phyloP scores from a whole-genome alignment of 2,329 filamentous ascomycete genomes.

The Fusarium sp. region DNA sequence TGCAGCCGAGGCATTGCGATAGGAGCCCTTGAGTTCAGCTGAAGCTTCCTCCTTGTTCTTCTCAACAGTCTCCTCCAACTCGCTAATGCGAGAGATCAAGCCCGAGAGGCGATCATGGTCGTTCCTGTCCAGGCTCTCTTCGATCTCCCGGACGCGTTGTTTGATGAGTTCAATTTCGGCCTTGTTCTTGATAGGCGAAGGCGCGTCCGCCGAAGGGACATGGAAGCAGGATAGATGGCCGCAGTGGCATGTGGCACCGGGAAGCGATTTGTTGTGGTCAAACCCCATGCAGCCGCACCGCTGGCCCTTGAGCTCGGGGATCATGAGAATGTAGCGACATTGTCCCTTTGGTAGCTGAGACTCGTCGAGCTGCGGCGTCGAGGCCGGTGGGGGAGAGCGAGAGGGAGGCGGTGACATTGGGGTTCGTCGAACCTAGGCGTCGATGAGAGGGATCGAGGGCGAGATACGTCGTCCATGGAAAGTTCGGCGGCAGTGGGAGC shows the following conservation, averaged over 20 bases:
- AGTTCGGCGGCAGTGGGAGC: constrained; percentile 33
- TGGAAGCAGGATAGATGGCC: constrained; percentile 72
- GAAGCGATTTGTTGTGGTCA: constrained; percentile 63
- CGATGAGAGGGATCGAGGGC: constrained; percentile 34
- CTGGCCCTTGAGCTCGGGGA: constrained; percentile 67
- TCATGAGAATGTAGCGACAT: constrained; percentile 69
- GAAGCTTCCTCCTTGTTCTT: constrained; percentile 63
- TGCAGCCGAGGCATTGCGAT: constrained; percentile 64
- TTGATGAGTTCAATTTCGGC: constrained; percentile 48
- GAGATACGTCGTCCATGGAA: constrained; percentile 45
- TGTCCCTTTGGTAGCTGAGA: constrained; percentile 65
- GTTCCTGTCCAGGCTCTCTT: constrained; percentile 51
- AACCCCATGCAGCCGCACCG: constrained; percentile 71
- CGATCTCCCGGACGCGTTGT: constrained; percentile 40
- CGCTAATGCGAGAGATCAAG: constrained; percentile 58
- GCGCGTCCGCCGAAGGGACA: constrained; percentile 58
- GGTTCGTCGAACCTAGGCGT: constrained; percentile 40
- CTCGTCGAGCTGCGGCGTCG: constrained; percentile 53
- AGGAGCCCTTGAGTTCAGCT: constrained; percentile 65
- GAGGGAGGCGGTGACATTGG: constrained; percentile 44
- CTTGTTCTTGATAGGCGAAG: constrained; percentile 62
- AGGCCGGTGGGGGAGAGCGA: constrained; percentile 39
- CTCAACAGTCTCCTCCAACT: constrained; percentile 67
- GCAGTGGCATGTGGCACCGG: constrained; percentile 67
- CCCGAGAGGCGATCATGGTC: constrained; percentile 53